Conservation (phyloP, 306 rosid species). For the Erythrophleum fordii region DNA sequence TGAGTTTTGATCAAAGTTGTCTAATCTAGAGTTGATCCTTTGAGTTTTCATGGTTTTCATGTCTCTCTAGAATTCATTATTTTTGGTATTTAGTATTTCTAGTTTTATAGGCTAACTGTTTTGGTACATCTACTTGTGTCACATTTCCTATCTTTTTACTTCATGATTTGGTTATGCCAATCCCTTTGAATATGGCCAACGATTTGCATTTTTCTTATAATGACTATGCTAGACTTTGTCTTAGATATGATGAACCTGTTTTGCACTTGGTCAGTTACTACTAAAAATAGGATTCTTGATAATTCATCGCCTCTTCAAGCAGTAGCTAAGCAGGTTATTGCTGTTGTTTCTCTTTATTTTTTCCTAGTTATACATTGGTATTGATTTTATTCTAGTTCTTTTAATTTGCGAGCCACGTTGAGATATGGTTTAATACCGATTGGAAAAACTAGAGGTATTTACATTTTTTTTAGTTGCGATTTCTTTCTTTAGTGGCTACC, state of each 20-base stretch:
- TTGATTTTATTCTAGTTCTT: constrained; percentile 93
- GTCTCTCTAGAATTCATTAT: too few relatives aligned
- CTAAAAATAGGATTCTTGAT: constrained; percentile 24
- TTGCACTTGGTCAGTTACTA: constrained; percentile 79
- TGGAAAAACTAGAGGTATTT: constrained; percentile 90
- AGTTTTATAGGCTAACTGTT: constrained; percentile 91
- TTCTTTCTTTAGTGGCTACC: neutral
- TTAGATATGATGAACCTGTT: constrained; percentile 94
- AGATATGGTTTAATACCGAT: constrained; percentile 96
- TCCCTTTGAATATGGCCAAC: constrained; percentile 90
- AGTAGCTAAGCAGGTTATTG: constrained; percentile 7
- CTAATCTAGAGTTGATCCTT: too few relatives aligned
- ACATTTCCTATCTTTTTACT: too few relatives aligned
- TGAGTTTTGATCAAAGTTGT: too few relatives aligned
- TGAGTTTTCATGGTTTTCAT: too few relatives aligned
- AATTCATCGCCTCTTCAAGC: constrained; percentile 28
- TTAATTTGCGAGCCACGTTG: constrained; percentile 99
- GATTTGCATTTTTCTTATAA: constrained; percentile 63
- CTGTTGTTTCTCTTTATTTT: constrained; percentile 11
- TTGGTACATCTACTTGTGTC: constrained; percentile 99
- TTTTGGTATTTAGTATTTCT: too few relatives aligned
- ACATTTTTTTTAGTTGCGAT: neutral
- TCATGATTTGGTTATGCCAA: too few relatives aligned
- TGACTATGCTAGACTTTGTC: constrained; percentile 80
- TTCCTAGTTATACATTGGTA: constrained; percentile 85